A percentile compares a stretch with the other conserved stretches of the same genome.
Evolutionary conservation across 1,284 basidiomycete species (phyloP).

Genomic region (Pseudozyma pruni): DNA sequence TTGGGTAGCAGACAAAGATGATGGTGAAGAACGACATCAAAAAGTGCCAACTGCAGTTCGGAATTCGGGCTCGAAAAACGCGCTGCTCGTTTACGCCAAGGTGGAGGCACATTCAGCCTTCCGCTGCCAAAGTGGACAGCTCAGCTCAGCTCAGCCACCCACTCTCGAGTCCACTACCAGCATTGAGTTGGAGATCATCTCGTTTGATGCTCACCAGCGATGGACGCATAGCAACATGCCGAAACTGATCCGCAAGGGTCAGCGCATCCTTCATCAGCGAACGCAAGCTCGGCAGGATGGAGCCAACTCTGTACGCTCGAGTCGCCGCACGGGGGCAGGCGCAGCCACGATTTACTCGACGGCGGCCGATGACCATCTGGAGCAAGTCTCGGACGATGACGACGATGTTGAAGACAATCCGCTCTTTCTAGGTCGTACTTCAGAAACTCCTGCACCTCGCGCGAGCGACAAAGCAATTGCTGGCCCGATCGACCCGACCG

Average conservation of each 20-base stretch:
- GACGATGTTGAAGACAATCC: slow-evolving; percentile 1
- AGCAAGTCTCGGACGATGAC: not conserved
- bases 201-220: not conserved
- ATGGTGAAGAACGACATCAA: slow-evolving; percentile 4
- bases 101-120: slow-evolving; percentile 31
- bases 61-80: slow-evolving; percentile 12
- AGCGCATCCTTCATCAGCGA: slow-evolving; percentile 39
- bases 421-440: slow-evolving; percentile 29
- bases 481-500: slow-evolving; percentile 24
- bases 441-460: slow-evolving; percentile 11
- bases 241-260: slow-evolving; percentile 47
- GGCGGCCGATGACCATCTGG: not conserved
- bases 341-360: not conserved
- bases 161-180: too few relatives aligned
- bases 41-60: not conserved
- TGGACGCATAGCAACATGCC: slow-evolving; percentile 27
- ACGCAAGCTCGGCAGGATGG: slow-evolving; percentile 23
- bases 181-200: too few relatives aligned
- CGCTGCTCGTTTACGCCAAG: slow-evolving; percentile 14
- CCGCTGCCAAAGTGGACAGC: too few relatives aligned
- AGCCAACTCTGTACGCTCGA: not conserved
- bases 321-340: not conserved
- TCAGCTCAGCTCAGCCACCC: not conserved
- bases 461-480: not conserved
- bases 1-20: not conserved